A percentile compares a stretch with the other conserved stretches of the same genome.
Evolutionary conservation across 2,329 filamentous ascomycete genomes (phyloP).

Genomic region (Colletotrichum falcatum): DNA sequence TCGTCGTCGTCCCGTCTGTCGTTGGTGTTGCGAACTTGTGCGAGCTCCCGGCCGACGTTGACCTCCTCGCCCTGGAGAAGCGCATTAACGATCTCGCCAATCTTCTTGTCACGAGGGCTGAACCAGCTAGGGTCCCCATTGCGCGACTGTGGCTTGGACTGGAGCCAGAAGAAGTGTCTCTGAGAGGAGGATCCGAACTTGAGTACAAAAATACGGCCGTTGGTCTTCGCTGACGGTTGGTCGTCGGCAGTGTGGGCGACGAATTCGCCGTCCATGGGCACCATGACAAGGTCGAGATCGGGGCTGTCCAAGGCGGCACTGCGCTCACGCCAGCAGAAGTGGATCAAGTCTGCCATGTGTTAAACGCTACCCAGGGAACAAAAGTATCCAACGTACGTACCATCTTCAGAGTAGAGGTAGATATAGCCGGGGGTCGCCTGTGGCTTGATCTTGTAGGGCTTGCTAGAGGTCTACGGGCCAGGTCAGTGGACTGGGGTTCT

Average conservation of each 20-base stretch:
- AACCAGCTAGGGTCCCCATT: constrained; percentile 80
- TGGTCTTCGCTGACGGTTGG: constrained; percentile 73
- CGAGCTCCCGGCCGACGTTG: constrained; percentile 79
- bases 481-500: constrained; percentile 40
- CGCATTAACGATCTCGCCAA: constrained; percentile 87
- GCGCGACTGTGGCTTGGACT: constrained; percentile 84
- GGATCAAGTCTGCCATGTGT: constrained; percentile 76
- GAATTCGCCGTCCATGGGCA: constrained; percentile 90
- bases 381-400: constrained; percentile 55
- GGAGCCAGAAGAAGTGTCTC: constrained; percentile 95
- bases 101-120: constrained; percentile 86
- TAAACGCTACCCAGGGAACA: not conserved
- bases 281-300: constrained; percentile 92
- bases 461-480: constrained; percentile 57
- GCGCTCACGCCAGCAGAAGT: constrained; percentile 97
- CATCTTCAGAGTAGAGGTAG: constrained; percentile 94
- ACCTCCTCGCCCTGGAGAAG: constrained; percentile 91
- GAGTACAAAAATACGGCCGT: constrained; percentile 91
- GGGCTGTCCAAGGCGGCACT: constrained; percentile 76
- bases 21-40: constrained; percentile 67
- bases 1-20: constrained; percentile 70
- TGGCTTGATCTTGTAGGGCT: constrained; percentile 79
- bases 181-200: constrained; percentile 95
- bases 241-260: constrained; percentile 74
- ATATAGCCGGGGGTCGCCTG: constrained; percentile 83